These are phyloP conservation scores for Chlamydomonas sp. DNA, from an alignment of 139 green algal species.

Conservation along the genomic window DNA sequence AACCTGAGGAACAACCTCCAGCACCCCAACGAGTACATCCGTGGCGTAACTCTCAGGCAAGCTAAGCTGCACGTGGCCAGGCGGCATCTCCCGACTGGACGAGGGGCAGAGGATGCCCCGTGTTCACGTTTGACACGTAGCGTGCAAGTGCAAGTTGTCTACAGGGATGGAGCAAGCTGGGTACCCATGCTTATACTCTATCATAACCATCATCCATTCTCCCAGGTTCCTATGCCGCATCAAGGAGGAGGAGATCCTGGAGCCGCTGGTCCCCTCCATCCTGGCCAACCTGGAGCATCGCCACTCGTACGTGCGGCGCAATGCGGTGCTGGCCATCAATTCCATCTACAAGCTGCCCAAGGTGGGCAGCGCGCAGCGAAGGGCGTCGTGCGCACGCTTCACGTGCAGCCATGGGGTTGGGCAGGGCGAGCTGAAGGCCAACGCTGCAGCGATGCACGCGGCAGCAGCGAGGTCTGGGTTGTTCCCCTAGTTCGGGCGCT, in stretches of 20 bases:
- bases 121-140: too few species aligned
- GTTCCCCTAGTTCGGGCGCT: too few species aligned
- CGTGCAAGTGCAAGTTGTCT: too few species aligned
- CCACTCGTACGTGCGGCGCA: conserved; percentile 96
- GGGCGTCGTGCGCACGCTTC: too few species aligned
- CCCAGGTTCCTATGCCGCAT: conserved; percentile 95
- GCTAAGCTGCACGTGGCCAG: background rate
- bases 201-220: background rate
- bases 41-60: conserved; percentile 87
- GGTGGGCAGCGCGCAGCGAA: background rate
- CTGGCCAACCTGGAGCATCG: conserved; percentile 96
- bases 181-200: background rate
- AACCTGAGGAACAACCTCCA: conserved; percentile 99
- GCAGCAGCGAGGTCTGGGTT: too few species aligned
- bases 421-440: too few species aligned
- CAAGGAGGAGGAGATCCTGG: conserved; percentile 96
- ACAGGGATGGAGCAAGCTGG: too few species aligned
- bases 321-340: conserved; percentile 95
- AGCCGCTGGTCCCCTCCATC: conserved; percentile 95
- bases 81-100: too few species aligned
- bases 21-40: conserved; percentile 99
- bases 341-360: conserved; percentile 94
- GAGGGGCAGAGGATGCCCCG: too few species aligned
- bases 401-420: too few species aligned
- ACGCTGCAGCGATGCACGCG: too few species aligned